Base-by-base conservation (phyloP, 805 yeast species). In the Starmera caribaea region DNA sequence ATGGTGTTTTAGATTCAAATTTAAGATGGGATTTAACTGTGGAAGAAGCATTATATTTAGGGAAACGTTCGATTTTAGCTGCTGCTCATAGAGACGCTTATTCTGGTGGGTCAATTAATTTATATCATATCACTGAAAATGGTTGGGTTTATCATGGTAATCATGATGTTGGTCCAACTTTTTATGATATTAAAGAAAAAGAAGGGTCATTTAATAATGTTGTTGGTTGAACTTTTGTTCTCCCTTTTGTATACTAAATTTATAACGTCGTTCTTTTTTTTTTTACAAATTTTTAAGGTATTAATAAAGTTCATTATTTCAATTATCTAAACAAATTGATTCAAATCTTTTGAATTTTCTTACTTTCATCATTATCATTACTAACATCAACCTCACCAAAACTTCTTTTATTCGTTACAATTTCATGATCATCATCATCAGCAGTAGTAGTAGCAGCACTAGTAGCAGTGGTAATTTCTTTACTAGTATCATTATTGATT, bases 61-160 rank as follows among this genome's bases (percentile, higher is more conserved):
- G 98, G 50, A 89, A 89, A 65, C 79, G 98, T 63, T 81, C 95
- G 35, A 92, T 92, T 54, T 71, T 92, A 51, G 98, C 97, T 34
- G 98, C 98, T 37, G 84, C 97, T 28, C 98, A 92, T 60, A 83
- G 98, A 74, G 98, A 92, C 63, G 98, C 97, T 6, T 92, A 71
- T 64, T 87, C 96, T 42, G 98, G 98, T 71, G 97, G 97, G 51
- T 85, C 96, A 2, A 78, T 90, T 48, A 92, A 92, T 61, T 68
- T 92, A 54, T 92, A 79, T 62, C 97, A 92, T 59, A 90, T 92
- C 43, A 81, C 92, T 27, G 96, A 88, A 65, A 59, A 75, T 38
- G 98, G 98, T 38, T 92, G 98, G 98, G 74, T 74, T 30, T 92
- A 76, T 68, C 97, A 92, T 58, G 98, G 98, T 48, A 92, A 92